phyloP scores from a whole-genome alignment of 2,329 filamentous ascomycete species.

The Coniochaeta sp. region DNA sequence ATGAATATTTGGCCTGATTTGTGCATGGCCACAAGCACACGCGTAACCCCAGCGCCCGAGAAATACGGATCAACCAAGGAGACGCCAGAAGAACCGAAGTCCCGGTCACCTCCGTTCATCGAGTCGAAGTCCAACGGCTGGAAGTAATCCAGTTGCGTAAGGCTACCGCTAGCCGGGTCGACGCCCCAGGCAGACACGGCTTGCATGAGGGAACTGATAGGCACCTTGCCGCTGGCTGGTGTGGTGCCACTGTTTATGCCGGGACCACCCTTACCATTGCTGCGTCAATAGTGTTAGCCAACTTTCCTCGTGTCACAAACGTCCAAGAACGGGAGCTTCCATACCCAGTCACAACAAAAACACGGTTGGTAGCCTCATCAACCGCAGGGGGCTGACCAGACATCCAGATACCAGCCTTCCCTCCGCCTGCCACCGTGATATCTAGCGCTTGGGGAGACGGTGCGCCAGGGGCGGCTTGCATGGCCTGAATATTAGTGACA shows the following conservation, averaged over 20 bases:
- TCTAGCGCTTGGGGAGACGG: conserved; percentile 10
- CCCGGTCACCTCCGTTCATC: conserved; percentile 29
- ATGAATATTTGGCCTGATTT: conserved; percentile 32
- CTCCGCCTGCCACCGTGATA: conserved; percentile 4
- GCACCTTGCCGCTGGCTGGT: conserved; percentile 6
- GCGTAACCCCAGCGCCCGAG: conserved; percentile 23
- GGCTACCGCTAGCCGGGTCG: conserved; percentile 7
- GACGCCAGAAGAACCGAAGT: conserved; percentile 29
- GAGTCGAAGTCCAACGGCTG: conserved; percentile 31
- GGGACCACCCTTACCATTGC: background rate
- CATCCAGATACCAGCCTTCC: conserved; percentile 12
- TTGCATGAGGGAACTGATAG: conserved; percentile 9
- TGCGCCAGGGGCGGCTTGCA: conserved; percentile 8
- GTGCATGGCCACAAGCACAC: conserved; percentile 29
- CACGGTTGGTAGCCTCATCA: conserved; percentile 1
- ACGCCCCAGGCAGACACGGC: conserved; percentile 6
- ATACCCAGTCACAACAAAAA: conserved; percentile 11
- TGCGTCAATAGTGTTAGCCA: no score
- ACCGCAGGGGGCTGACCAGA: conserved; percentile 7
- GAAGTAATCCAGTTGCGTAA: conserved; percentile 28
- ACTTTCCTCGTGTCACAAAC: no score
- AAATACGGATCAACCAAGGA: conserved; percentile 26
- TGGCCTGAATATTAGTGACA: conserved; percentile 8
- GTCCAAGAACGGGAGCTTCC: no score
- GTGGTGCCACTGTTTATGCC: conserved; percentile 5